Conservation (phyloP, 2,329 filamentous ascomycete genomes). For the Cladosporium halotolerans region DNA sequence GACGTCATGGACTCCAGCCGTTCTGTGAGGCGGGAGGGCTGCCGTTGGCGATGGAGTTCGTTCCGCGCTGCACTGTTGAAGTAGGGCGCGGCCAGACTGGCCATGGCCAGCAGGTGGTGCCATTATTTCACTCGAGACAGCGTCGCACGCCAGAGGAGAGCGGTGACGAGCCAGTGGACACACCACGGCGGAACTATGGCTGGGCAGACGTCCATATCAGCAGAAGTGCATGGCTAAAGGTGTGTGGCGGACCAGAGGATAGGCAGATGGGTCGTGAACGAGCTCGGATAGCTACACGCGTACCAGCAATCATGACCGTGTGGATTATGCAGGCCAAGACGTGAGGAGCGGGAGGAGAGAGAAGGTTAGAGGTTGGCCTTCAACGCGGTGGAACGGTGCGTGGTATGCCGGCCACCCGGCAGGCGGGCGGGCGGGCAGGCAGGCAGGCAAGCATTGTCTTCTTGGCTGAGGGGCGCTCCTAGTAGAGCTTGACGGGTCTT, state of each 20-base stretch:
- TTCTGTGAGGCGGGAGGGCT: background rate
- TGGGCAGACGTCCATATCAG: no score
- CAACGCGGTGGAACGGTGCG: conserved; percentile 7
- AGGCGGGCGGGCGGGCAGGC: background rate
- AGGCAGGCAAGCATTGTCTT: background rate
- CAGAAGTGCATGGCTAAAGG: no score
- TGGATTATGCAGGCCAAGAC: conserved; percentile 11
- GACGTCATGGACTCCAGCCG: conserved; percentile 9
- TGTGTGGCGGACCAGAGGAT: no score
- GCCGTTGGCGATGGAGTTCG: background rate
- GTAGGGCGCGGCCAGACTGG: no score
- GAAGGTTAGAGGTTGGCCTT: background rate
- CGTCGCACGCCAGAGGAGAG: no score
- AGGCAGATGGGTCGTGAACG: no score
- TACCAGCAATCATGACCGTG: conserved; percentile 1
- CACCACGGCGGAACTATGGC: no score
- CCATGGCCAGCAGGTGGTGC: no score
- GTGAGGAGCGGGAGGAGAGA: background rate
- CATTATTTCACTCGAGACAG: no score
- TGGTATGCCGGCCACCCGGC: background rate
- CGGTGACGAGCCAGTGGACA: no score
- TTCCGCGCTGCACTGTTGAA: background rate
- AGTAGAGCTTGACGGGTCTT: background rate
- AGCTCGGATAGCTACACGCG: background rate
- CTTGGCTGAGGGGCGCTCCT: background rate